Evolutionary conservation across 2,329 filamentous ascomycete species (phyloP).

Genomic region (Calonectria hongkongensis): DNA sequence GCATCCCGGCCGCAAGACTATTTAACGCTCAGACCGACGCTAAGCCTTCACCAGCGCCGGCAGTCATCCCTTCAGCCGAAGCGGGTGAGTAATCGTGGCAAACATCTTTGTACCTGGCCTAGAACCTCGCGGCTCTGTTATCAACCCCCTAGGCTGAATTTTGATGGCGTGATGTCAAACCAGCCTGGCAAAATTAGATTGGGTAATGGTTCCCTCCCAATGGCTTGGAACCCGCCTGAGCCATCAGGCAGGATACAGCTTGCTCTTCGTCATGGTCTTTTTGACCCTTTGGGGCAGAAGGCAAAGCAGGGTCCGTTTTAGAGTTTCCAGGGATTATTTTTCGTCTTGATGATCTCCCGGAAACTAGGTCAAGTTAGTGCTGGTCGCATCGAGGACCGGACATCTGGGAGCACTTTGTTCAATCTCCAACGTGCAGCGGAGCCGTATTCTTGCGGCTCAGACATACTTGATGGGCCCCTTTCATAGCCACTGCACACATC

Average conservation of each 20-base stretch:
- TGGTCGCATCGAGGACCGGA: neutral
- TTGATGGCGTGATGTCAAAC: neutral
- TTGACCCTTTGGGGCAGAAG: too few relatives aligned
- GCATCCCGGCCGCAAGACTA: neutral
- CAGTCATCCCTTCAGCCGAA: slow-evolving; percentile 5
- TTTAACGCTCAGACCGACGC: neutral
- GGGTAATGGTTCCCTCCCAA: too few relatives aligned
- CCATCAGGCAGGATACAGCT: too few relatives aligned
- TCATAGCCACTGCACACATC: too few relatives aligned
- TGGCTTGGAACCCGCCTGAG: neutral
- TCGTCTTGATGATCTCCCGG: neutral
- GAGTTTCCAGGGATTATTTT: neutral
- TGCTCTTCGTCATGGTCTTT: too few relatives aligned
- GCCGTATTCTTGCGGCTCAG: slow-evolving; percentile 23
- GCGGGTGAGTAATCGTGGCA: neutral
- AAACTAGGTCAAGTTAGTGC: neutral
- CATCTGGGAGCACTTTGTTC: neutral
- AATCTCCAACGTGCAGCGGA: neutral
- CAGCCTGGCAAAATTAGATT: neutral
- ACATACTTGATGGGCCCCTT: too few relatives aligned
- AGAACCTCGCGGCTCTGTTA: neutral
- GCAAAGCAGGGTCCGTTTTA: neutral
- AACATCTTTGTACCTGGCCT: neutral
- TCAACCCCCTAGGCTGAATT: neutral
- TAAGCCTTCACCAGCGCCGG: neutral